phyloP scores from a whole-genome alignment of 441 rosid species.

The Adansonia gregorii region DNA sequence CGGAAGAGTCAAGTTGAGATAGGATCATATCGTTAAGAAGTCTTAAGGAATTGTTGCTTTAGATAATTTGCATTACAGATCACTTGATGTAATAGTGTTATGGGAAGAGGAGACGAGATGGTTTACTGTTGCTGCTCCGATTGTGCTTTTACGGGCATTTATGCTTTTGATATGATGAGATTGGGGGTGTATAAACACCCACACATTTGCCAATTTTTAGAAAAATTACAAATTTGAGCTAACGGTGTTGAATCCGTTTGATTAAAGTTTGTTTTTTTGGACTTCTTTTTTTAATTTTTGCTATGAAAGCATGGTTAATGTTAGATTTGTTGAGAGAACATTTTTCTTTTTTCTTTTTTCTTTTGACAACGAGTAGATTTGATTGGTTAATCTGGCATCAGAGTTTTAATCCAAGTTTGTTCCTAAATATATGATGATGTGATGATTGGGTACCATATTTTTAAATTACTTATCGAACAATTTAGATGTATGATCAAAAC shows the following conservation, averaged over 20 bases:
- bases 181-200: slow-evolving; percentile 13
- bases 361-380: too few relatives aligned
- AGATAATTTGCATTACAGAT: neutral
- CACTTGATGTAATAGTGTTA: slow-evolving; percentile 6
- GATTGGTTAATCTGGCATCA: too few relatives aligned
- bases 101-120: neutral
- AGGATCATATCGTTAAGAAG: neutral
- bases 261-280: neutral
- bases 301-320: neutral
- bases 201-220: neutral
- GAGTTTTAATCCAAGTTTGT: too few relatives aligned
- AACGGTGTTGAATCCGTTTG: neutral
- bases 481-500: too few relatives aligned
- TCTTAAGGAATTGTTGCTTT: neutral
- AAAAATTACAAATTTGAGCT: neutral
- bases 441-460: too few relatives aligned
- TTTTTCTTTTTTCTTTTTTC: too few relatives aligned
- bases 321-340: neutral
- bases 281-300: neutral
- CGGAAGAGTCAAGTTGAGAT: neutral
- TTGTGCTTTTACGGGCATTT: neutral
- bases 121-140: slow-evolving; percentile 6
- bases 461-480: too few relatives aligned
- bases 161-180: neutral
- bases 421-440: too few relatives aligned